Evolutionary conservation across 176 grass and related monocot genomes (phyloP).

Genomic region (Ensete ventricosum): DNA sequence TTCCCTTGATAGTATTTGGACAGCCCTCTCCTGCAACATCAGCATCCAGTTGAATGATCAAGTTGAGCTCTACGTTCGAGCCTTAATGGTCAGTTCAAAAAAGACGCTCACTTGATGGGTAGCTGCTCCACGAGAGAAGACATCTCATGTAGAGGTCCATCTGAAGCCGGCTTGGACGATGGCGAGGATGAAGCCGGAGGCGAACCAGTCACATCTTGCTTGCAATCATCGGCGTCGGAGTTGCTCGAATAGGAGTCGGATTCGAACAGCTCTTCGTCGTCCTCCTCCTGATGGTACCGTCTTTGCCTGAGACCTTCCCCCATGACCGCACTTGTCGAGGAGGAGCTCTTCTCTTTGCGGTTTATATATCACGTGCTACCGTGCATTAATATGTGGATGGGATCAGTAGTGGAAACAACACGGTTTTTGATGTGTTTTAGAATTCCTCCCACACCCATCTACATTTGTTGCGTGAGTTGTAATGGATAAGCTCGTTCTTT

Average conservation of each 20-base stretch:
- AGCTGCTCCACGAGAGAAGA: conserved; percentile 38
- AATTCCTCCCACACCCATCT: no score
- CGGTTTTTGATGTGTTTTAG: no score
- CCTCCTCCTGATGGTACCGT: neutral
- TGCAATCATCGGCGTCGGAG: neutral
- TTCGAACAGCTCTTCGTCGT: neutral
- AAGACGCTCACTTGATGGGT: conserved; percentile 29
- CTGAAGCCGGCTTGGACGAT: neutral
- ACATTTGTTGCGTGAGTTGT: no score
- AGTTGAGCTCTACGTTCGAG: neutral
- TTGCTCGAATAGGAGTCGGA: neutral
- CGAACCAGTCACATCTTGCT: conserved; percentile 14
- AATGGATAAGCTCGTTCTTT: no score
- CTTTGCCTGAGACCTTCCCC: neutral
- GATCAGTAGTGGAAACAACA: no score
- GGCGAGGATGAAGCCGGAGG: conserved; percentile 7
- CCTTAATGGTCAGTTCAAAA: neutral
- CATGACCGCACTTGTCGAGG: neutral
- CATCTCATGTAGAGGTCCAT: conserved; percentile 29
- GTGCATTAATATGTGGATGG: no score
- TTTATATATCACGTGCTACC: no score
- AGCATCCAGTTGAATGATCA: neutral
- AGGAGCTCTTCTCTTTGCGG: no score
- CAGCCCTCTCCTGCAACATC: conserved; percentile 41
- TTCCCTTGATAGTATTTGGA: conserved; percentile 58